Evolutionary conservation across 306 rosid species (phyloP).

Genomic region (Corylus avellana): DNA sequence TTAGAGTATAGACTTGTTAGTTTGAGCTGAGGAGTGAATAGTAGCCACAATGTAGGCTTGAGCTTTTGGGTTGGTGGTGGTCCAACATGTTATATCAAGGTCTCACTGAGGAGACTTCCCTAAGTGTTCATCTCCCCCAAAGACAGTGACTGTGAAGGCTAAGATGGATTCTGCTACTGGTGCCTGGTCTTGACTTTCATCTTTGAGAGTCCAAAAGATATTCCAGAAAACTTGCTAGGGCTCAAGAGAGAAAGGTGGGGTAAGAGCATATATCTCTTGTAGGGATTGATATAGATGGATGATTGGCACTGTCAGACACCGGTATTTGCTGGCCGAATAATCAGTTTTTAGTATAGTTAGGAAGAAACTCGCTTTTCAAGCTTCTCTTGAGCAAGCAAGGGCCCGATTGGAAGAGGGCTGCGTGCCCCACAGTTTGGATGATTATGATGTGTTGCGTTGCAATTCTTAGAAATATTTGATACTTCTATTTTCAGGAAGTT

Average conservation of each 20-base stretch:
- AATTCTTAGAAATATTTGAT: not conserved
- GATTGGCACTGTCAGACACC: not conserved
- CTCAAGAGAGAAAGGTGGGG: not conserved
- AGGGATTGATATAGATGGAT: not conserved
- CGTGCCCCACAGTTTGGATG: no score
- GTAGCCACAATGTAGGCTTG: no score
- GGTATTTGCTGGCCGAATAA: not conserved
- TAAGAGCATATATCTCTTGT: not conserved
- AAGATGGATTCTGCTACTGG: not conserved
- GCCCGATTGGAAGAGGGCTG: not conserved
- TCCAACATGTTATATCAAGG: no score
- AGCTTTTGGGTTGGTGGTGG: no score
- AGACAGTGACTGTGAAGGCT: no score
- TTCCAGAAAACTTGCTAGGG: not conserved
- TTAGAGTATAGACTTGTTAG: no score
- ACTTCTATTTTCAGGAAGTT: not conserved
- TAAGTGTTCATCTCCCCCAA: no score
- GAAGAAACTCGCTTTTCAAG: not conserved
- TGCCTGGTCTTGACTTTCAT: not conserved
- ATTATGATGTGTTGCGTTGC: not conserved
- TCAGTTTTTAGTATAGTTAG: not conserved
- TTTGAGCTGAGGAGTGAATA: no score
- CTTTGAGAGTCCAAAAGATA: not conserved
- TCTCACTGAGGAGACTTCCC: no score
- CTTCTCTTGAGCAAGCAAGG: not conserved